Evolutionary conservation across 1,284 basidiomycete species (phyloP), one percentile per base, ranked within the genome.

Genomic region (Athelia sp.): DNA sequence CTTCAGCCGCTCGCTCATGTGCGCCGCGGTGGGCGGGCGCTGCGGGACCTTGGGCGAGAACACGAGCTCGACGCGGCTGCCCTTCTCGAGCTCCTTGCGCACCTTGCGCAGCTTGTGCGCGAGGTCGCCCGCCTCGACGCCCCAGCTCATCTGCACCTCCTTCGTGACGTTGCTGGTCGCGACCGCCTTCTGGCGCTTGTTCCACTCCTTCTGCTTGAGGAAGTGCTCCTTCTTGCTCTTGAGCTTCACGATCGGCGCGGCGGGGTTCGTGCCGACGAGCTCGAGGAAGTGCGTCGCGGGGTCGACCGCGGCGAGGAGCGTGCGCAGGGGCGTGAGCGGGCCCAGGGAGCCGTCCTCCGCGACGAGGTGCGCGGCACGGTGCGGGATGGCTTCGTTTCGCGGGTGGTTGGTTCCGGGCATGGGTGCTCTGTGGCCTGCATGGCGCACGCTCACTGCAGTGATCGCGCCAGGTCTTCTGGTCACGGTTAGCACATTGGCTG

Each of bases 111-210:
- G 55, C 62, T 90, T 92, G 64, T 86, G 84, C 34, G 70, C 70
- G 15, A 86, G 58, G 58, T 93, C 90, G 15, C 73, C 77, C 19
- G 64, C 54, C 9, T 70, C 79, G 21, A 82, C 78, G 9, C 70
- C 73, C 86, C 87, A 93, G 4, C 82, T 81, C 50, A 92, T 60
- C 65, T 88, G 86, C 3, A 90, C 71, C 69, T 90, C 86, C 69
- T 90, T 91, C 50, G 68, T 62, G 47, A 74, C 69, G 43, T 66
- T 69, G 19, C 62, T 61, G 26, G 60, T 67, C 51, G 65, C 66
- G 6, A 54, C 59, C 50, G 61, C 64, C 50, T 62, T 69, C 29
- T 65, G 58, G 47, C 65, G 64, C 47, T 60, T 59, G 52, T 65
- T 70, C 31, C 60, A 58, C 45, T 68, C 63, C 55, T 69, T 71